Conservation (phyloP, 1,139 yeast genomes). For the Saccharomyces uvarum region DNA sequence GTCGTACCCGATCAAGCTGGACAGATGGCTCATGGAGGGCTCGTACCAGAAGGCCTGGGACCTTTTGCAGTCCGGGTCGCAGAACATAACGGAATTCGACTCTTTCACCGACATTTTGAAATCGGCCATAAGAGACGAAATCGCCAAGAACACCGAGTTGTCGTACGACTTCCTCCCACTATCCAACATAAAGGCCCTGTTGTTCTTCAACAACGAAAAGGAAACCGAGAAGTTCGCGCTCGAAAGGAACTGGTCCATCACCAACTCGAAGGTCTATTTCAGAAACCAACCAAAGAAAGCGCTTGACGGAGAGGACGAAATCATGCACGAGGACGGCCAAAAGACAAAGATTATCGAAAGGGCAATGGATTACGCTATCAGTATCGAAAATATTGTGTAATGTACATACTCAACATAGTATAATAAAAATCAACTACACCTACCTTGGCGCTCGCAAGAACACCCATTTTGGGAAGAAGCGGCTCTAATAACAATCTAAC, state of each 20-base stretch:
- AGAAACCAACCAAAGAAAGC: slow-evolving; percentile 27
- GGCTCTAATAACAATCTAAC: neutral
- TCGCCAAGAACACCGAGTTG: slow-evolving; percentile 77
- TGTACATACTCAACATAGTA: neutral
- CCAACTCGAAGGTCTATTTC: slow-evolving; percentile 56
- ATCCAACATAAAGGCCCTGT: slow-evolving; percentile 71
- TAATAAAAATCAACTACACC: no score
- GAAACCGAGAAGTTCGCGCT: slow-evolving; percentile 55
- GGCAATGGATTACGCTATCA: slow-evolving; percentile 29
- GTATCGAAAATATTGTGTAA: slow-evolving; percentile 30
- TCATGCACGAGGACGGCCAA: slow-evolving; percentile 8
- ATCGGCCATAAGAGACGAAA: slow-evolving; percentile 73
- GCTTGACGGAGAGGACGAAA: slow-evolving; percentile 10
- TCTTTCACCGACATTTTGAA: slow-evolving; percentile 59
- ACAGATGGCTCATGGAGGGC: slow-evolving; percentile 94
- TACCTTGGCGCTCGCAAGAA: no score
- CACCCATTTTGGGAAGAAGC: neutral
- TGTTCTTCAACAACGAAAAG: slow-evolving; percentile 66
- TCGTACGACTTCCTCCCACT: slow-evolving; percentile 73
- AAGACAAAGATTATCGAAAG: slow-evolving; percentile 22
- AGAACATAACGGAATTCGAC: slow-evolving; percentile 43
- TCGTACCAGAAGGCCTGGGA: slow-evolving; percentile 90
- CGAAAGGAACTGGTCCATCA: slow-evolving; percentile 56
- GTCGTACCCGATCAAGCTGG: slow-evolving; percentile 80
- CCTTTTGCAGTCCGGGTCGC: slow-evolving; percentile 41